phyloP scores from a whole-genome alignment of 306 rosid genomes.

The Cicer arietinum region DNA sequence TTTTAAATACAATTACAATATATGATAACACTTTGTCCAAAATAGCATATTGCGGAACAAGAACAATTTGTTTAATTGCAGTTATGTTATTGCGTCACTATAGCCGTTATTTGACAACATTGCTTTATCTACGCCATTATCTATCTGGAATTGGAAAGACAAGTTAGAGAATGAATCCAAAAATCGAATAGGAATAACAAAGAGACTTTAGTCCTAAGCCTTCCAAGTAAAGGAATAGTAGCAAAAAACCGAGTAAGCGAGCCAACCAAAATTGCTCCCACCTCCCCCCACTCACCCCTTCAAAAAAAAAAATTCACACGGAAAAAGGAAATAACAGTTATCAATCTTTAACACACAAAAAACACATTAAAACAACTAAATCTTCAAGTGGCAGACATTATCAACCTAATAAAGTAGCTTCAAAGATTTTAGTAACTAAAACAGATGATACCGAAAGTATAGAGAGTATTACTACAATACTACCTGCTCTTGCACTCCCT shows the following conservation, averaged over 20 bases:
- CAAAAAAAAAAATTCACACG: background rate
- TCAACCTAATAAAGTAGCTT: conserved; percentile 31
- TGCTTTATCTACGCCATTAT: background rate
- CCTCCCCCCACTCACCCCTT: background rate
- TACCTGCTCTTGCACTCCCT: conserved; percentile 99
- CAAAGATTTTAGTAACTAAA: conserved; percentile 19
- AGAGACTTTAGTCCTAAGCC: conserved; percentile 24
- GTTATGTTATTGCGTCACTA: too few relatives aligned
- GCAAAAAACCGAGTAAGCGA: conserved; percentile 20
- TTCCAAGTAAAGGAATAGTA: conserved; percentile 25
- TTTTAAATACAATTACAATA: too few relatives aligned
- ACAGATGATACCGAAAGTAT: conserved; percentile 25
- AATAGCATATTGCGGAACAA: too few relatives aligned
- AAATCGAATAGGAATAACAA: conserved; percentile 25
- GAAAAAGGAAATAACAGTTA: conserved; percentile 27
- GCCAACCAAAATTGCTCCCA: background rate
- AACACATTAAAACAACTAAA: conserved; percentile 25
- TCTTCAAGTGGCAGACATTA: conserved; percentile 34
- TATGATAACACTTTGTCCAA: too few relatives aligned
- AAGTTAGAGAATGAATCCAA: conserved; percentile 10
- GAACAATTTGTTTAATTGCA: too few relatives aligned
- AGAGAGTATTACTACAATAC: conserved; percentile 50
- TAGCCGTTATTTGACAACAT: too few relatives aligned
- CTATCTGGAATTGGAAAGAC: conserved; percentile 25
- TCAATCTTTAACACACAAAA: conserved; percentile 6